Percentiles rank a stretch among this genome's conserved stretches.
These are phyloP conservation scores for Cyclocybe cylindracea DNA, from an alignment of 768 basidiomycete species.

Conservation along the genomic window DNA sequence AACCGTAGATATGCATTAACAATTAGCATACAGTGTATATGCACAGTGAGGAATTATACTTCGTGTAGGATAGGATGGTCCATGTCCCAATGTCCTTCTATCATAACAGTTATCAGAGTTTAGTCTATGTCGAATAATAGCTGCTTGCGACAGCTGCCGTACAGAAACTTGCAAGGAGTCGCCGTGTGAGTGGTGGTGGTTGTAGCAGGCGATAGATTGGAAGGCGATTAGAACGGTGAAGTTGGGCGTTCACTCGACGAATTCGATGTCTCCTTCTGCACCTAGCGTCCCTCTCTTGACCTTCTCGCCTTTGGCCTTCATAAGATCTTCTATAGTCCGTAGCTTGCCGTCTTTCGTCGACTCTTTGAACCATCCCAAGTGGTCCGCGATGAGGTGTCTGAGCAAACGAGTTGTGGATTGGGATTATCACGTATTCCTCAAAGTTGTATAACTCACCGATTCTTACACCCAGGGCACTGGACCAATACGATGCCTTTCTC, in stretches of 20 bases:
- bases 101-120: too few relatives aligned
- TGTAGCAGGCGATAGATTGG: background rate
- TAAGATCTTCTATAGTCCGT: conserved; percentile 80
- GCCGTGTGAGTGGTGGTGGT: background rate
- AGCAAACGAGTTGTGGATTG: background rate
- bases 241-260: conserved; percentile 29
- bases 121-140: background rate
- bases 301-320: conserved; percentile 76
- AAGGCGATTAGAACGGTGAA: background rate
- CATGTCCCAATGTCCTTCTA: too few relatives aligned
- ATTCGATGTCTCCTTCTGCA: conserved; percentile 58
- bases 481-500: conserved; percentile 87
- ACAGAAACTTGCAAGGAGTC: background rate
- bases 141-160: too few relatives aligned
- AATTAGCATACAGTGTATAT: too few relatives aligned
- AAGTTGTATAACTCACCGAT: conserved; percentile 56
- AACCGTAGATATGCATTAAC: too few relatives aligned
- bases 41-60: too few relatives aligned
- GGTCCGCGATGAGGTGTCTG: conserved; percentile 87
- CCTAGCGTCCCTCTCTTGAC: conserved; percentile 56
- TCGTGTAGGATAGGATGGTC: too few relatives aligned
- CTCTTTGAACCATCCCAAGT: conserved; percentile 92
- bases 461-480: conserved; percentile 89
- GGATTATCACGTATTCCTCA: background rate
- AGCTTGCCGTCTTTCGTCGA: conserved; percentile 70